Evolutionary conservation across 2,329 filamentous ascomycete genomes (phyloP).

Genomic region (Hypoxylon sp.): DNA sequence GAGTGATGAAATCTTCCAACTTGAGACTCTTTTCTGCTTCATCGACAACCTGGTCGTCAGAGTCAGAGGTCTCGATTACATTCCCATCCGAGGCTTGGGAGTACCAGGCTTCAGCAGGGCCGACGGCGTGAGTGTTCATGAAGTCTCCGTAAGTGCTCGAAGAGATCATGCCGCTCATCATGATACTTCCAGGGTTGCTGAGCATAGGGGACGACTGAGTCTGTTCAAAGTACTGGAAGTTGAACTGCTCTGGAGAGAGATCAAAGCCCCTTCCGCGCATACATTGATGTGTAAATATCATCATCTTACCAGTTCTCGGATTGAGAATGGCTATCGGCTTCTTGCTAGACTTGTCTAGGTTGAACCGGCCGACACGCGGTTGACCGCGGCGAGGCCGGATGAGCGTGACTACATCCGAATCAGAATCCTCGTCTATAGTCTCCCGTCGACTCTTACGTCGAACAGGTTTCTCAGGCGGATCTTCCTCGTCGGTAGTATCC

Average conservation of each 20-base stretch:
- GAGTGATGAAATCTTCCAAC: constrained; percentile 80
- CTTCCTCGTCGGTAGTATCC: constrained; percentile 73
- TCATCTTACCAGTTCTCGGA: constrained; percentile 70
- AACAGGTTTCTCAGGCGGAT: constrained; percentile 62
- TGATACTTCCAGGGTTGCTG: constrained; percentile 78
- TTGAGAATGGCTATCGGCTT: constrained; percentile 72
- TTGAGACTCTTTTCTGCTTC: constrained; percentile 74
- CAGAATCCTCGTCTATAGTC: constrained; percentile 58
- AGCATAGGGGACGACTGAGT: constrained; percentile 68
- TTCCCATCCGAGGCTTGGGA: constrained; percentile 74
- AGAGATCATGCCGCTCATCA: constrained; percentile 80
- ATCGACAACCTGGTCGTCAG: constrained; percentile 71
- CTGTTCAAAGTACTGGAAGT: constrained; percentile 60
- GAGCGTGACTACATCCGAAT: constrained; percentile 64
- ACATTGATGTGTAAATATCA: constrained; percentile 71
- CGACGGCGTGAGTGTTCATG: constrained; percentile 75
- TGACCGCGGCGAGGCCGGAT: constrained; percentile 64
- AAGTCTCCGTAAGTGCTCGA: constrained; percentile 68
- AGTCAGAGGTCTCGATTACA: constrained; percentile 55
- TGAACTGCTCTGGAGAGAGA: constrained; percentile 68
- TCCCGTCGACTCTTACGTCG: constrained; percentile 63
- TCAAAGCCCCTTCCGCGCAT: constrained; percentile 61
- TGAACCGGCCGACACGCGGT: constrained; percentile 68
- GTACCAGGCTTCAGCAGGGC: constrained; percentile 82
- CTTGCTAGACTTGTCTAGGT: constrained; percentile 65